Evolutionary conservation across 768 basidiomycete genomes (phyloP).

Genomic region (Auriculariales sp.): DNA sequence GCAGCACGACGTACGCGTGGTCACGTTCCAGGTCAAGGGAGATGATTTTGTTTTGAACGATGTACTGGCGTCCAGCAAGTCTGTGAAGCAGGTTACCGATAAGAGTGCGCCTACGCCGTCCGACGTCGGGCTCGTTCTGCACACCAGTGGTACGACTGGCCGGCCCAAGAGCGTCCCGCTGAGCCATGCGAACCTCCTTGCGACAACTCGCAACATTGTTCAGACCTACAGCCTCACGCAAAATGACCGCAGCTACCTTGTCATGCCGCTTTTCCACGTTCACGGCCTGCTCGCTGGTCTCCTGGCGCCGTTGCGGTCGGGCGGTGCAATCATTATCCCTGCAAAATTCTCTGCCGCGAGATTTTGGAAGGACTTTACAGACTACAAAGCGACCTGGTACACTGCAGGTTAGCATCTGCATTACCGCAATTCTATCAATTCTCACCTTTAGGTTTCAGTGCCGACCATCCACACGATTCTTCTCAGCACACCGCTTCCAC

Average conservation of each 20-base stretch:
- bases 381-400: constrained; percentile 31
- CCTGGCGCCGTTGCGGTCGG: constrained; percentile 40
- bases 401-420: constrained; percentile 11
- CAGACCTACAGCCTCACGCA: constrained; percentile 18
- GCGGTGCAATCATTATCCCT: constrained; percentile 40
- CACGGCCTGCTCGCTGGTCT: constrained; percentile 47
- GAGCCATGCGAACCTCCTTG: constrained; percentile 18
- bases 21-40: neutral
- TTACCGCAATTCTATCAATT: too few species aligned
- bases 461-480: constrained; percentile 22
- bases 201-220: constrained; percentile 18
- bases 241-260: constrained; percentile 17
- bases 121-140: constrained; percentile 39
- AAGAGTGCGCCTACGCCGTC: constrained; percentile 13
- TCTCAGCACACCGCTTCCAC: constrained; percentile 15
- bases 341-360: constrained; percentile 36
- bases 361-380: constrained; percentile 32
- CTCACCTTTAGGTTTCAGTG: constrained; percentile 20
- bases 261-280: constrained; percentile 48
- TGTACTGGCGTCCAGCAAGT: neutral
- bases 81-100: neutral
- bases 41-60: neutral
- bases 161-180: constrained; percentile 17
- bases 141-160: constrained; percentile 46
- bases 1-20: neutral